Evolutionary conservation across 2,329 filamentous ascomycete species (phyloP), one percentile per base, ranked within the genome.

Genomic region (Chaetomiaceae sp.): DNA sequence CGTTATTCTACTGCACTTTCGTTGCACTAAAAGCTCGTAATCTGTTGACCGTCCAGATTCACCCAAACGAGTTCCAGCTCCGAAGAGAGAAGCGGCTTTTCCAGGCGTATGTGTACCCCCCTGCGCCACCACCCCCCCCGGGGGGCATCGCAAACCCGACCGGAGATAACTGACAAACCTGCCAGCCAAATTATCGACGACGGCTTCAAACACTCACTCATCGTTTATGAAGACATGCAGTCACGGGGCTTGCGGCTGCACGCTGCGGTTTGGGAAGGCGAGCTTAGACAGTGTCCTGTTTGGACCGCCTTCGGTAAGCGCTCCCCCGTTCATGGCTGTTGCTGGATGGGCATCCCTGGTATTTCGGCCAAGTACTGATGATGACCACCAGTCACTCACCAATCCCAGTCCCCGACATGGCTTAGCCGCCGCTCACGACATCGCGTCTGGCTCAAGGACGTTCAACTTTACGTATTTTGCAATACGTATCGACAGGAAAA

Each of bases 261-360:
- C 43, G 78, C 79, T 11, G 72, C 77, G 1, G 74, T 81, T 0
- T 76, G 73, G 71, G 74, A 77, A n/a, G 81, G 79, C 2, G 74
- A 77, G 47, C 62, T 82, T 45, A 71, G 69, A 27, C 70, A 71
- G 46, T 82, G 79, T 59, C 82, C 81, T 1, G 73, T 85, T 8
- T 85, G 82, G 82, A 85, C 81, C 2, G 81, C 81, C 2, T 85
- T 85, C 60, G 69, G 81, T 83, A 69, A 23, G 75, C 61, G 42
- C 18, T 2, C 1, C 32, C 1, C 10, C 18, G 8, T 14, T n/a
- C 38, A 8, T 27, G 25, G 25, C 37, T 23, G 5, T 36, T 34
- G n/a, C 20, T 25, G 3, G 25, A 4, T 6, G 2, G 23, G 14
- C 33, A 18, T 32, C 10, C 20, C 4, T 33, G 14, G 13, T 23